A percentile compares a stretch with the other conserved stretches of the same genome.
These are phyloP conservation scores for Pneumocystis carinii DNA, from an alignment of 1,139 yeast genomes.

Conservation along the genomic window DNA sequence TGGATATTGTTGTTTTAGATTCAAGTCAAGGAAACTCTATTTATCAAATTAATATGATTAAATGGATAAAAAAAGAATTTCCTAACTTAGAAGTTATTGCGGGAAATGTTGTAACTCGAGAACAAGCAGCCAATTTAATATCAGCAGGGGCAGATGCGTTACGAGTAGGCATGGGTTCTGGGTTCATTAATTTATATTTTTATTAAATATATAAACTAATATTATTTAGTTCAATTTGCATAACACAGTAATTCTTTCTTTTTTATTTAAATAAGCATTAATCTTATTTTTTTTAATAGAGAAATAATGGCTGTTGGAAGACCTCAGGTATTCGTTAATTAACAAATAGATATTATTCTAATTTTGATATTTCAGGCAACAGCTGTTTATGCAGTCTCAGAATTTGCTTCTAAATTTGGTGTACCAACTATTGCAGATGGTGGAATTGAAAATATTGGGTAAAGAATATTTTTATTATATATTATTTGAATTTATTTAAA, in stretches of 20 bases:
- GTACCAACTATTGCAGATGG: constrained; percentile 98
- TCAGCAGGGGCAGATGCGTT: constrained; percentile 96
- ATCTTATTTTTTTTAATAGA: constrained; percentile 55
- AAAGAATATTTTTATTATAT: background rate
- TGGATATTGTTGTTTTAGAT: constrained; percentile 90
- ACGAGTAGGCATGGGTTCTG: constrained; percentile 99
- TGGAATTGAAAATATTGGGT: constrained; percentile 89
- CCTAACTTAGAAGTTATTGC: constrained; percentile 82
- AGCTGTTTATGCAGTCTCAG: constrained; percentile 76
- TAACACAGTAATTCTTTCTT: background rate
- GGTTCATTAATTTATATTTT: constrained; percentile 54
- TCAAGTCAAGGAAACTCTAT: constrained; percentile 95
- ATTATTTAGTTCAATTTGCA: background rate
- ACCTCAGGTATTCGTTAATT: constrained; percentile 37
- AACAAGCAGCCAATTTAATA: constrained; percentile 92
- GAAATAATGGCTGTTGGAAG: constrained; percentile 99
- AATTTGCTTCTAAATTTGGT: constrained; percentile 78
- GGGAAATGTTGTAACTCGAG: constrained; percentile 97
- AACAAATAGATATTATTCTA: background rate
- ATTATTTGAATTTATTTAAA: background rate
- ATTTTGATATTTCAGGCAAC: constrained; percentile 47
- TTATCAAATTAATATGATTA: constrained; percentile 85
- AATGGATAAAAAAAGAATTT: constrained; percentile 70
- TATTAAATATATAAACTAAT: background rate
- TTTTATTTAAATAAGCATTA: background rate